Base-by-base conservation (phyloP, 805 yeast genomes). In the Pichia nakasei region DNA sequence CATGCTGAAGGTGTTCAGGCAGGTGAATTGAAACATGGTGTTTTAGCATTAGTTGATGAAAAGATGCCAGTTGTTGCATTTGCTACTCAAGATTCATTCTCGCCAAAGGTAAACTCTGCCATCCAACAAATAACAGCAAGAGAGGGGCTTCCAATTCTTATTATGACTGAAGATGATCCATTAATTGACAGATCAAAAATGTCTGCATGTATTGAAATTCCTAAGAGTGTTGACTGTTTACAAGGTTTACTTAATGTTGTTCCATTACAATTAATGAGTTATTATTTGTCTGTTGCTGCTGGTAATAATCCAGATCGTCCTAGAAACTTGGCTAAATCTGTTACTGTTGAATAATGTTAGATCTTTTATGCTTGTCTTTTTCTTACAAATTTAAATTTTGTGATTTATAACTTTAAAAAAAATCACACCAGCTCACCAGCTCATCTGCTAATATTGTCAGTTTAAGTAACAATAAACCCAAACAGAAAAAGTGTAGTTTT, bases 1-100 rank as follows among this genome's bases (percentile, higher is more conserved):
- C 99, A 93, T 65, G 87, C 97, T 19, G 99, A 93, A 70, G 99
- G 98, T 72, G 96, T 93, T 43, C 79, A 93, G 52, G 98, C 99
- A 20, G 99, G 98, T 65, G 99, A 93, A 69, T 79, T 93, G 68
- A 93, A 93, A 67, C 99, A 93, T 63, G 99, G 99, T 68, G 96
- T 87, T 27, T 76, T 93, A 58, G 99, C 99, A 8, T 75, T 93
- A 48, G 97, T 93, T 48, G 99, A 93, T 67, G 95, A 85, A 55
- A 73, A 82, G 50, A 72, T 93, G 61, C 99, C 99, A 48, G 86
- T 93, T 54, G 83, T 93, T 65, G 95, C 95, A 4, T 80, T 93
- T 63, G 97, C 97, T 42, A 91, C 99, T 6, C 79, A 94, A 61
- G 99, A 93, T 68, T 85, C 96, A 15, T 76, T 93, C 55, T 88